These are phyloP conservation scores for Plectosphaerella plurivora DNA, from an alignment of 2,329 filamentous ascomycete species.

Conservation along the genomic window DNA sequence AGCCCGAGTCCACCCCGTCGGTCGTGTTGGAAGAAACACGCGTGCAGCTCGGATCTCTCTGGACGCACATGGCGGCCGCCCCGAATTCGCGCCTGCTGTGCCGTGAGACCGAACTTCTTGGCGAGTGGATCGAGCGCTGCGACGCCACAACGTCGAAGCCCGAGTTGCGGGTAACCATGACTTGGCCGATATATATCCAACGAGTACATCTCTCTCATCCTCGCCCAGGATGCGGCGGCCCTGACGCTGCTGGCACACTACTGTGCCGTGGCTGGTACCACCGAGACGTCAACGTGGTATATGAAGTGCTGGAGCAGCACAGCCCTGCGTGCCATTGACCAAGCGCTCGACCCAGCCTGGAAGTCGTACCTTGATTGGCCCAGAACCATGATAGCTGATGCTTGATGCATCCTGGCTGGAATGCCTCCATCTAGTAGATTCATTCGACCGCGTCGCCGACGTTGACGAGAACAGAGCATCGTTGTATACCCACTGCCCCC, in stretches of 20 bases:
- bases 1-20: constrained; percentile 5
- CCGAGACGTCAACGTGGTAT: constrained; percentile 14
- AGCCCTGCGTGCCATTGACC: constrained; percentile 3
- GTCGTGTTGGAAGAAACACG: constrained; percentile 2
- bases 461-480: too few species aligned
- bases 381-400: too few species aligned
- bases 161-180: constrained; percentile 14
- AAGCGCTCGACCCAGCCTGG: too few species aligned
- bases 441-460: too few species aligned
- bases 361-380: too few species aligned
- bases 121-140: constrained; percentile 7
- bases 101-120: background rate
- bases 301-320: constrained; percentile 10
- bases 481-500: too few species aligned
- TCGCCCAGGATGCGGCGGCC: constrained; percentile 11
- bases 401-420: too few species aligned
- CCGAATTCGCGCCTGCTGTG: background rate
- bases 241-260: constrained; percentile 16
- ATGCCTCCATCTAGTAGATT: too few species aligned
- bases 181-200: constrained; percentile 17
- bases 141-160: constrained; percentile 9
- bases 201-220: constrained; percentile 15
- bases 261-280: constrained; percentile 14
- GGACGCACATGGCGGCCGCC: background rate
- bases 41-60: background rate